Conservation (phyloP, 148 eudicot species). For the Rhododendron kiyosumense region DNA sequence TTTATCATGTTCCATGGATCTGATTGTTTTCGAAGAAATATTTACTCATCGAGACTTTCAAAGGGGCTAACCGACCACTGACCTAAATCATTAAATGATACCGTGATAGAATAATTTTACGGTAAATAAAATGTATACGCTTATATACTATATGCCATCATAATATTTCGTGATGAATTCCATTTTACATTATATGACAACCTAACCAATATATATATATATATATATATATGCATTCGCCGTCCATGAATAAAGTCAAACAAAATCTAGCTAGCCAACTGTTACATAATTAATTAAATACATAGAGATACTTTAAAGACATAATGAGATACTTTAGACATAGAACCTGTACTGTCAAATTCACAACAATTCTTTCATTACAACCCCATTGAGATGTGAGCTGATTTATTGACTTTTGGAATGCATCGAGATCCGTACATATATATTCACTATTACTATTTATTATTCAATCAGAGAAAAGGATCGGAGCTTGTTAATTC, state of each 20-base stretch:
- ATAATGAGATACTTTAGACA: not conserved
- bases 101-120: too few relatives aligned
- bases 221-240: not conserved
- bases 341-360: not conserved
- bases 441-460: constrained; percentile 12
- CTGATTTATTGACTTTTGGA: constrained; percentile 39
- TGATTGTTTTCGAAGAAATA: too few relatives aligned
- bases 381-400: constrained; percentile 37
- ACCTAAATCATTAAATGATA: not conserved
- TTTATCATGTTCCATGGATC: not conserved
- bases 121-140: too few relatives aligned
- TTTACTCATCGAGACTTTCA: not conserved
- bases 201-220: not conserved
- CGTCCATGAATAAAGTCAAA: not conserved
- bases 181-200: not conserved
- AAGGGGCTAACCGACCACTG: not conserved
- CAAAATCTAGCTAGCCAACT: not conserved
- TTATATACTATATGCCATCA: too few relatives aligned
- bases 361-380: not conserved
- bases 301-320: not conserved
- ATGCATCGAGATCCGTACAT: constrained; percentile 24
- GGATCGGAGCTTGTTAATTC: not conserved
- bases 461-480: constrained; percentile 5
- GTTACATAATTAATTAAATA: not conserved
- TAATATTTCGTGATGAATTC: too few relatives aligned